Base-by-base conservation (phyloP, 2,329 filamentous ascomycete genomes). In the Fusarium subglutinans region DNA sequence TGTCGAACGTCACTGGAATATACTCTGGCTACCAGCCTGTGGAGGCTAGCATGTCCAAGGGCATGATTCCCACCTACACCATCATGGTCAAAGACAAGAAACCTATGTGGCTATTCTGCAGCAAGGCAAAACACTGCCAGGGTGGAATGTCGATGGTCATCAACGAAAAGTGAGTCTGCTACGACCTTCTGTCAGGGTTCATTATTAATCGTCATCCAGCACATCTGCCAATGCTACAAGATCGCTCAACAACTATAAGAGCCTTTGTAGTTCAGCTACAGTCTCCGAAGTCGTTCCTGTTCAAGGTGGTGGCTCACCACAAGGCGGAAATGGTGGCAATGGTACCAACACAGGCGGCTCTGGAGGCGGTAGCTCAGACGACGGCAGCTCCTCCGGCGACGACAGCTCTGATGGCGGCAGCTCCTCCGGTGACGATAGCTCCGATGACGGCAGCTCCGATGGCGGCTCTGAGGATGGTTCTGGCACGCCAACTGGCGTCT, bases 91-190 rank as follows among this genome's bases (percentile, higher is more conserved):
- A 91, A 79, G 86, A 90, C 81, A 89, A 87, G 50, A 91, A 87
- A 63, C 93, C 94, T 37, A 86, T 95, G 74, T 96, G 94, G 93
- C 84, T 93, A 74, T 96, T 92, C 87, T 96, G 93, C 84, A 90
- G 90, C 37, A 91, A 94, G 82, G 90, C 81, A 51, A 89, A 87
- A 79, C 94, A 96, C 84, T 96, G 93, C 83, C 89, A 94, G 82
- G 84, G 80, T 54, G 92, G 92, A 70, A 95, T 95, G 92, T 87
- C 88, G 65, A 92, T 93, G 85, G 92, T 93, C 38, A 91, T 95
- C 80, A 95, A 95, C 82, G 90, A 90, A 83, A 87, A 92, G 91
- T 93, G 83, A 83, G 90, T 83, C 26, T 20, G 6, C 15, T 26
- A 12, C 15, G 38, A 14, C 26, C 14, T 37, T 28, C 10, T n/a